phyloP scores from a whole-genome alignment of 139 green algal genomes.

The Asterochloris erici region DNA sequence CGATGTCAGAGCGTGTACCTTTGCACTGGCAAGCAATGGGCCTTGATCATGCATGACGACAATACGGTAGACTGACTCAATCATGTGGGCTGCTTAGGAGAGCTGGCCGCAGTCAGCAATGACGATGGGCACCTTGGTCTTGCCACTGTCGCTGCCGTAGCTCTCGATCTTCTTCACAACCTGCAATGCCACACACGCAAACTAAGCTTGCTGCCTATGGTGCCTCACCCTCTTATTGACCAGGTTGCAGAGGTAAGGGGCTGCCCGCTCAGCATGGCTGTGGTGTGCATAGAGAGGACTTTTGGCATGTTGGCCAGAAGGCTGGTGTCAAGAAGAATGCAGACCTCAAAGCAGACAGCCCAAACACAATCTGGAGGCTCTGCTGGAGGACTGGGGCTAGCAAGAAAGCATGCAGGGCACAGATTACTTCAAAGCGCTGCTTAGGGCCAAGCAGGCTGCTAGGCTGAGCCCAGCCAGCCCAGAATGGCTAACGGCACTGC shows the following conservation, averaged over 20 bases:
- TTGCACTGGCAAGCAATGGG: not conserved
- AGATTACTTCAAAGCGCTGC: too few relatives aligned
- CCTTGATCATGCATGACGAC: not conserved
- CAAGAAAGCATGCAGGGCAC: too few relatives aligned
- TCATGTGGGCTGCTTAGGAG: constrained; percentile 17
- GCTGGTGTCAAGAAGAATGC: too few relatives aligned
- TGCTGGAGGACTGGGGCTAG: too few relatives aligned
- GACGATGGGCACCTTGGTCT: constrained; percentile 50
- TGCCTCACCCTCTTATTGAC: not conserved
- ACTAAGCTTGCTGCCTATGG: not conserved
- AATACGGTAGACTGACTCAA: not conserved
- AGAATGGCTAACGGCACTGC: not conserved
- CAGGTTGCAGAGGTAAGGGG: too few relatives aligned
- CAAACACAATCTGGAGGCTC: too few relatives aligned
- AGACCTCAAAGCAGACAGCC: too few relatives aligned
- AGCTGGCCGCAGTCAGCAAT: constrained; percentile 76
- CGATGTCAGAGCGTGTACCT: not conserved
- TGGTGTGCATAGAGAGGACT: too few relatives aligned
- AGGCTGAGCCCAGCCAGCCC: not conserved
- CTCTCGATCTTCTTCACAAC: constrained; percentile 60
- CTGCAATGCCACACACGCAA: not conserved
- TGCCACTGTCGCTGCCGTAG: constrained; percentile 41
- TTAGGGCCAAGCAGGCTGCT: too few relatives aligned
- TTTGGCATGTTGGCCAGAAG: too few relatives aligned
- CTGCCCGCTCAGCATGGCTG: too few relatives aligned